Base-by-base conservation (phyloP, 1,139 yeast species). In the Suhomyces kunorum region DNA sequence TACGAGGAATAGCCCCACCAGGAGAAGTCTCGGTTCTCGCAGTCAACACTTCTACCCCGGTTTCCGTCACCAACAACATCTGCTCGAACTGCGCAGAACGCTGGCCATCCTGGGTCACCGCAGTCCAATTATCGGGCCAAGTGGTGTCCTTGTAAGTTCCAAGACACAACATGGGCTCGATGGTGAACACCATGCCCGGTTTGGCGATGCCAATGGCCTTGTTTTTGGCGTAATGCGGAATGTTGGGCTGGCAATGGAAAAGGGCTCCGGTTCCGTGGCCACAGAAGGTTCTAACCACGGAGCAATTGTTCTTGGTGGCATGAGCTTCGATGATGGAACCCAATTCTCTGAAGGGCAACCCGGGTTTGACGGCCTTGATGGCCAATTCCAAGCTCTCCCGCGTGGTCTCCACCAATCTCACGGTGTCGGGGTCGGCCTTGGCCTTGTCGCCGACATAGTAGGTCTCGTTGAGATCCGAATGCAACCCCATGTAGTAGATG, bases 71-170 rank as follows among this genome's bases (percentile, higher is more conserved):
- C 47, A 94, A 66, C 57, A 94, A 58, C 61, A 95, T 90, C 59
- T 94, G 98, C 66, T 94, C 95, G 55, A 94, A 94, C 64, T 94
- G 99, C 1, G 99, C 98, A 50, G 92, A 83, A 45, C 76, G 70
- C 58, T 81, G 80, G 40, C 98, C 98, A 59, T 92, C 98, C 41
- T 79, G 81, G 14, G 98, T 92, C 18, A 81, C 78, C 1, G 95
- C 80, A 9, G 99, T 94, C 99, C 99, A 94, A 64, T 87, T 87
- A 63, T 94, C 99, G 1, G 98, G 98, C 99, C 99, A 94, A 38
- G 82, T 73, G 44, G 77, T 66, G 62, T 90, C 98, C 55, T 79
- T 79, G 68, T 80, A 83, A 1, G 84, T 70, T n/a, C 98, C 98
- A 49, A 83, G 71, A 58, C 88, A 86, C 53, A 94, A 78, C 99